Evolutionary conservation across 805 yeast species (phyloP).

Genomic region (Pichia pseudocactophila): DNA sequence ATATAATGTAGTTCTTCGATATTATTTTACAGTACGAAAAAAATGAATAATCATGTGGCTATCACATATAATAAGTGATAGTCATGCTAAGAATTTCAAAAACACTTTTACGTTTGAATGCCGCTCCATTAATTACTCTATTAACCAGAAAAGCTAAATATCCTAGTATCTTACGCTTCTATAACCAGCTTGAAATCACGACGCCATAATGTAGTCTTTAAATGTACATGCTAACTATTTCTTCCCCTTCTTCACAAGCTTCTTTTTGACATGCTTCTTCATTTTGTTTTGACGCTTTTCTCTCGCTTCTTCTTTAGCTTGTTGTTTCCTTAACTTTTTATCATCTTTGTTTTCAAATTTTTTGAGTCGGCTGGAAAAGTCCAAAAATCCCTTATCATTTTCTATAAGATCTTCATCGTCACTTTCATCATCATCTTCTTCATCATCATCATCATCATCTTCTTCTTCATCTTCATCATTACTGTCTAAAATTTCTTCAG

Average conservation of each 20-base stretch:
- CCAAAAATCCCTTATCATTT: constrained; percentile 20
- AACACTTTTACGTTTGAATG: too few species aligned
- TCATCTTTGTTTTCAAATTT: constrained; percentile 70
- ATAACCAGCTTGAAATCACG: too few species aligned
- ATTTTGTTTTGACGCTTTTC: constrained; percentile 76
- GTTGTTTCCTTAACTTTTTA: constrained; percentile 66
- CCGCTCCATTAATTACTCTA: too few species aligned
- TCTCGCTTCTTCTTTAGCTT: constrained; percentile 65
- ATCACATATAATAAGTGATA: too few species aligned
- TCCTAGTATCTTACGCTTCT: too few species aligned
- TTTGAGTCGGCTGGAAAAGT: constrained; percentile 48
- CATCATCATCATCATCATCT: constrained; percentile 24
- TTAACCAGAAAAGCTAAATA: too few species aligned
- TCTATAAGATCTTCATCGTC: constrained; percentile 25
- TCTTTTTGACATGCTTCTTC: constrained; percentile 77
- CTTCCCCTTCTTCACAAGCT: constrained; percentile 46
- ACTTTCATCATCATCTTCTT: constrained; percentile 15
- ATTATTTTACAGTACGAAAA: too few species aligned
- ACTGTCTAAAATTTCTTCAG: constrained; percentile 11
- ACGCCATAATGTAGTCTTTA: too few species aligned
- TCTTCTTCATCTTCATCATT: constrained; percentile 25
- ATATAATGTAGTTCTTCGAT: too few species aligned
- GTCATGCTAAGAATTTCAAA: too few species aligned
- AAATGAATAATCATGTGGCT: too few species aligned
- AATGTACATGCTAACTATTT: constrained; percentile 4